Base-by-base conservation (phyloP, 129 eudicot genomes). In the Logfia minima region DNA sequence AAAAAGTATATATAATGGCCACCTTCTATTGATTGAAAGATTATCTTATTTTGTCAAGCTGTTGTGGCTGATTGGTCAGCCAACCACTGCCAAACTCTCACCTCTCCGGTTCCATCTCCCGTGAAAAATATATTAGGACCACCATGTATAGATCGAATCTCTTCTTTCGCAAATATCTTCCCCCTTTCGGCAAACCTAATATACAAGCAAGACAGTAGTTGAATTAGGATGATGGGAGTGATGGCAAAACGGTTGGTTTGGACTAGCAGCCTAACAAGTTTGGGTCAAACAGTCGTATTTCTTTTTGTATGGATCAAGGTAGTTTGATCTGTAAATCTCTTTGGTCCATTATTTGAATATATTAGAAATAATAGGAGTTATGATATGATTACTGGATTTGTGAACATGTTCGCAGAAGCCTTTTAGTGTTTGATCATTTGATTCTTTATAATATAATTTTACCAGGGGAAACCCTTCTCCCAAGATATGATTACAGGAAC, bases 61-160 rank as follows among this genome's bases (percentile, higher is more conserved):
- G 96, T 61, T 35, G 83, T 52, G 34, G 72, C 59, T 31, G 80
- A 76, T 72, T 89, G 82, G 71, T 94, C 93, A 13, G 90, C 86
- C 37, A 85, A 77, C 97, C 96, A 91, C 22, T 82, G 78, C 98
- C 98, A 94, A 37, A 94, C 98, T 81, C 82, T 87, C 37, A 94
- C 96, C 75, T 83, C 89, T 31, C 98, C 97, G 10, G 95, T 87
- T 80, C 97, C 98, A 29, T 94, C 98, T 1, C 98, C 98, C 0
- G 97, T 94, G 78, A 94, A 91, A 81, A 94, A 94, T 31, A 94
- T 78, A 75, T 91, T 92, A 1, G 98, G 98, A 16, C 98, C 98
- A 5, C 82, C 77, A 2, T 94, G 93, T 82, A 94, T 78, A 56
- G 86, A 76, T 62, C 97, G 88, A 19, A 91, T 86, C 78, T 91